A percentile compares a stretch with the other conserved stretches of the same genome.
Evolutionary conservation across 1,284 basidiomycete genomes (phyloP).

Genomic region (Cutaneotrichosporon cavernicola): DNA sequence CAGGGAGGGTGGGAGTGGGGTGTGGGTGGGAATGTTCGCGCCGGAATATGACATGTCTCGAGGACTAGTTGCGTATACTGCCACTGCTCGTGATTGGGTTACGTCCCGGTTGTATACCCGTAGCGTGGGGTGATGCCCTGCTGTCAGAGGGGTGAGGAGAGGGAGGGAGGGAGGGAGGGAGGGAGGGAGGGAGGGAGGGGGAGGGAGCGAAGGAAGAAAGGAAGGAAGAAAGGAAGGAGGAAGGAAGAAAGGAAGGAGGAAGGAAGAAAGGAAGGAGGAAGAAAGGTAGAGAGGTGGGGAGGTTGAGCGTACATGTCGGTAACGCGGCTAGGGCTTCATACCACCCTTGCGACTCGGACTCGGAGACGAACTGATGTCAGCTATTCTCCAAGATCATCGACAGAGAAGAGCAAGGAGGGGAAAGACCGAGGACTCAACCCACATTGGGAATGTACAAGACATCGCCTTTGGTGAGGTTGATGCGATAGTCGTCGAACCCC

Average conservation of each 20-base stretch:
- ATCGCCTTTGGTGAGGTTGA: conserved; percentile 33
- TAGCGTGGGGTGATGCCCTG: conserved; percentile 40
- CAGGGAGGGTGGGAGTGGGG: conserved; percentile 54
- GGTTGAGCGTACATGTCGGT: conserved; percentile 48
- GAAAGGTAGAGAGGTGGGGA: background rate
- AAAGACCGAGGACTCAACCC: conserved; percentile 9
- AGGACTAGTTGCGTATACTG: conserved; percentile 55
- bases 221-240: too few species aligned
- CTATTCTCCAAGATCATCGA: too few species aligned
- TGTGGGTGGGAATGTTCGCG: conserved; percentile 53
- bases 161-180: background rate
- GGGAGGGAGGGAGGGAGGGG: background rate
- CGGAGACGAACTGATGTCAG: conserved; percentile 48
- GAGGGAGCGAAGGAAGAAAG: conserved; percentile 1
- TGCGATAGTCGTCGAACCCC: conserved; percentile 7
- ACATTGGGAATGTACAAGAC: conserved; percentile 53
- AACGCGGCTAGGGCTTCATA: conserved; percentile 51
- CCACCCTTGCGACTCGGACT: conserved; percentile 50
- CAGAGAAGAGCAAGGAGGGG: background rate
- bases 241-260: background rate
- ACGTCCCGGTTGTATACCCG: conserved; percentile 58
- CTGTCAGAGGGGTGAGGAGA: conserved; percentile 1
- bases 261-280: background rate
- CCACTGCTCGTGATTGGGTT: conserved; percentile 56
- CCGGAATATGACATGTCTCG: conserved; percentile 55